Evolutionary conservation across 441 rosid genomes (phyloP), one percentile per base, ranked within the genome.

Genomic region (Bruguiera hainesii): DNA sequence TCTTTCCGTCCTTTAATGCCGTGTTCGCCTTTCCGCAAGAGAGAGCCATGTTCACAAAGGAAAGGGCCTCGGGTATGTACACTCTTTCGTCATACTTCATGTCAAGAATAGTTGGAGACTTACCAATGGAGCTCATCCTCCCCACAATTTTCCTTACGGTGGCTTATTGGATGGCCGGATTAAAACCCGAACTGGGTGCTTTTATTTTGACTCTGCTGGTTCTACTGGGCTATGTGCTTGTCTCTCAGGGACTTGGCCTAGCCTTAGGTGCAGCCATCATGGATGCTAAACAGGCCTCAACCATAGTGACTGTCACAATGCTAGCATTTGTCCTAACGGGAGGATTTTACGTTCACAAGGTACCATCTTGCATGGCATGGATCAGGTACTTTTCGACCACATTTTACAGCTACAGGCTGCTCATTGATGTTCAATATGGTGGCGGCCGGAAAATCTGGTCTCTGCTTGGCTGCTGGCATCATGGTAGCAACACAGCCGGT

Each of bases 211-310:
- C 96, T 2, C 83, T 90, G 20, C 49, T 79, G 35, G 89, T 87
- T 48, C 74, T 93, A 5, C 89, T 93, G 0, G 85, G 88, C 19
- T 93, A 93, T 4, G 94, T 90, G 60, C 84, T 93, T 9, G 94
- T 84, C 4, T 93, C 97, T 0, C 97, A 93, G 28, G 98, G 98
- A 19, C 90, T 90, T 4, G 96, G 97, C 37, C 91, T 93, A 1
- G 88, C 88, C 37, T 20, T 93, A 10, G 98, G 98, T 0, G 98
- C 96, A 3, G 85, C 82, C 0, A 89, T 93, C 61, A 93, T 90
- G 97, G 97, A 93, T 29, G 97, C 97, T 13, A 90, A 93, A 70
- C 90, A 87, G 56, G 98, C 98, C 1, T 87, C 98, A 8, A 90
- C 98, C 0, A 69, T 93, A 35, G 98, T 81, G 7, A 93, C 96